Evolutionary conservation across 2,329 filamentous ascomycete genomes (phyloP).

Genomic region (Epicoccum nigrum): DNA sequence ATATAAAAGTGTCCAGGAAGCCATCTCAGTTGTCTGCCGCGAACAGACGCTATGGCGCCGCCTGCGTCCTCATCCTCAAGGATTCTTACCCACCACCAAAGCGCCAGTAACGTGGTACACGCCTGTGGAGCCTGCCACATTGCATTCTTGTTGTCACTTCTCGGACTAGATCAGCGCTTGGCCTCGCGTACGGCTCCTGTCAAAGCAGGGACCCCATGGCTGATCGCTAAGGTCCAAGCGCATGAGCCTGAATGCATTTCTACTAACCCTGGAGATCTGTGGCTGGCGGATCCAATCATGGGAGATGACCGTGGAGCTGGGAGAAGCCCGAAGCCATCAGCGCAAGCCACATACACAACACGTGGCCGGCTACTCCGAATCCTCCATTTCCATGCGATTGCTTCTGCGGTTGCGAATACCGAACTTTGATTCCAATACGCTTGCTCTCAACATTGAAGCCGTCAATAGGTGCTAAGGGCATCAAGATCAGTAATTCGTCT

Average conservation of each 20-base stretch:
- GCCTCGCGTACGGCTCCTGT: slow-evolving; percentile 24
- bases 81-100: slow-evolving; percentile 26
- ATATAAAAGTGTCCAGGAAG: slow-evolving; percentile 17
- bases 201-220: slow-evolving; percentile 26
- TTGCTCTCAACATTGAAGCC: background rate
- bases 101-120: slow-evolving; percentile 30
- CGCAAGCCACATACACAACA: slow-evolving; percentile 10
- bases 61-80: slow-evolving; percentile 24
- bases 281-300: slow-evolving; percentile 13
- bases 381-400: slow-evolving; percentile 11
- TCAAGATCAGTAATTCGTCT: background rate
- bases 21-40: slow-evolving; percentile 18
- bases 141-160: slow-evolving; percentile 21
- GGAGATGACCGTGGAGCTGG: slow-evolving; percentile 17
- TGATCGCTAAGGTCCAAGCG: slow-evolving; percentile 24
- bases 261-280: slow-evolving; percentile 13
- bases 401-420: slow-evolving; percentile 13
- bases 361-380: slow-evolving; percentile 15
- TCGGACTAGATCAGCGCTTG: slow-evolving; percentile 26
- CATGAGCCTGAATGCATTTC: slow-evolving; percentile 19
- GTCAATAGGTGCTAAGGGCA: slow-evolving; percentile 2
- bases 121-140: slow-evolving; percentile 25
- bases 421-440: slow-evolving; percentile 23
- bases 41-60: slow-evolving; percentile 28
- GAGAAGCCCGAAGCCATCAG: slow-evolving; percentile 3